Percentiles rank a stretch among this genome's conserved stretches.
phyloP scores from a whole-genome alignment of 306 rosid genomes.

The Elaeagnus macrophylla region DNA sequence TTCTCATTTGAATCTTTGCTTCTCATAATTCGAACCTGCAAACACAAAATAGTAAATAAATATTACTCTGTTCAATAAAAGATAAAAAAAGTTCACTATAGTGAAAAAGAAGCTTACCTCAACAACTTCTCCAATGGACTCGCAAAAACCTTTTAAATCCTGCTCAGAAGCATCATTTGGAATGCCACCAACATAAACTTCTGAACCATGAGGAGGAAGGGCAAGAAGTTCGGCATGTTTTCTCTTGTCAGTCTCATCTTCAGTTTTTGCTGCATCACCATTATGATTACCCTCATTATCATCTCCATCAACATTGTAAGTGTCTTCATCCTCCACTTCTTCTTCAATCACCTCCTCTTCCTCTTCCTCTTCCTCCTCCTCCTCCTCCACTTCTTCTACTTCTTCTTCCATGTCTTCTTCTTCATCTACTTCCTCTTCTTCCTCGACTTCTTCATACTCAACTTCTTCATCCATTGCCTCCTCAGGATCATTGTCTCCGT shows the following conservation, averaged over 20 bases:
- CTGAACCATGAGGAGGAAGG: constrained; percentile 97
- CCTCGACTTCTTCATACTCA: constrained; percentile 89
- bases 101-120: constrained; percentile 46
- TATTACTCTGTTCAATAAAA: constrained; percentile 2
- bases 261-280: constrained; percentile 26
- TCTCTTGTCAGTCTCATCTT: constrained; percentile 57
- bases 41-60: constrained; percentile 23
- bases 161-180: constrained; percentile 58
- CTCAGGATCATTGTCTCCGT: constrained; percentile 64
- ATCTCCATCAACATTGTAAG: constrained; percentile 12
- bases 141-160: constrained; percentile 67
- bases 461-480: constrained; percentile 74
- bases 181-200: constrained; percentile 90
- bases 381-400: constrained; percentile 42
- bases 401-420: constrained; percentile 51
- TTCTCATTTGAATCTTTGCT: constrained; percentile 66
- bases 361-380: constrained; percentile 45
- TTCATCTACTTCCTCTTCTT: constrained; percentile 73
- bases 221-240: constrained; percentile 77
- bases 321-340: constrained; percentile 49
- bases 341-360: constrained; percentile 41
- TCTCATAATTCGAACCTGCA: constrained; percentile 88
- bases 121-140: constrained; percentile 62
- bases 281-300: constrained; percentile 21
- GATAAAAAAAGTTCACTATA: constrained; percentile 6